phyloP scores from a whole-genome alignment of 192 early-diverging fungal genomes.

The Spinellus fusiger region DNA sequence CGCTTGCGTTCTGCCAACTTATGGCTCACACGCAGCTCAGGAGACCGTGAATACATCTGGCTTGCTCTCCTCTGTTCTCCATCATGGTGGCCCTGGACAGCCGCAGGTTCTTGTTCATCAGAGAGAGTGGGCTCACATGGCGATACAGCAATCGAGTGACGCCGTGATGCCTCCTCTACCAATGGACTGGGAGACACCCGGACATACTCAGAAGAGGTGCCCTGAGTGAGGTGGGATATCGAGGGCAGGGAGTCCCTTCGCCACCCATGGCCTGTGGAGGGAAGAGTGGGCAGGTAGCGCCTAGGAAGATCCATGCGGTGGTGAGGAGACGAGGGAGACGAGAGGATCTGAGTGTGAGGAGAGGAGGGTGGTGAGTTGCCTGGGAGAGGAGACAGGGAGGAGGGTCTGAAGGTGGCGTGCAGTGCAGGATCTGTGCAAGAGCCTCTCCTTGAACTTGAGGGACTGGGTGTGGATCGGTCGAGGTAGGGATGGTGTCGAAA shows the following conservation, averaged over 20 bases:
- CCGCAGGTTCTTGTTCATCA: too few relatives aligned
- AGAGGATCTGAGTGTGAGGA: slow-evolving; percentile 7
- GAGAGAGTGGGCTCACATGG: neutral
- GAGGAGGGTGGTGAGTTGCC: slow-evolving; percentile 21
- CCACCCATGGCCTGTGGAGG: slow-evolving; percentile 6
- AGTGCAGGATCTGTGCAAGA: slow-evolving; percentile 22
- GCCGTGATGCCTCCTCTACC: slow-evolving; percentile 13
- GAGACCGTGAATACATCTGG: slow-evolving; percentile 50
- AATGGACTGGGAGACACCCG: too few relatives aligned
- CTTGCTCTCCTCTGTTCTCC: neutral
- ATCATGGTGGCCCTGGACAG: neutral
- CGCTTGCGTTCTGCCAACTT: slow-evolving; percentile 84
- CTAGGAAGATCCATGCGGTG: slow-evolving; percentile 1
- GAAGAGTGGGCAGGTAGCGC: slow-evolving; percentile 2
- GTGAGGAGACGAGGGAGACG: slow-evolving; percentile 3
- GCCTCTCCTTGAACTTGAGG: slow-evolving; percentile 14
- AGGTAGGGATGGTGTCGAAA: slow-evolving; percentile 7
- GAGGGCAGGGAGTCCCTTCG: slow-evolving; percentile 16
- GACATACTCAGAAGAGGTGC: neutral
- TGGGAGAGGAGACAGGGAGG: slow-evolving; percentile 7
- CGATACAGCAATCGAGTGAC: slow-evolving; percentile 25
- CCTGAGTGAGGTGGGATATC: slow-evolving; percentile 6
- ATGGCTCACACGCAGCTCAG: slow-evolving; percentile 76
- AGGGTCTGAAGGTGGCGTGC: slow-evolving; percentile 15
- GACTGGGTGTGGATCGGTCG: slow-evolving; percentile 1